Percentiles rank a stretch among this genome's conserved stretches.
Evolutionary conservation across 306 rosid genomes (phyloP).

Genomic region (Begonia fuchsioides): DNA sequence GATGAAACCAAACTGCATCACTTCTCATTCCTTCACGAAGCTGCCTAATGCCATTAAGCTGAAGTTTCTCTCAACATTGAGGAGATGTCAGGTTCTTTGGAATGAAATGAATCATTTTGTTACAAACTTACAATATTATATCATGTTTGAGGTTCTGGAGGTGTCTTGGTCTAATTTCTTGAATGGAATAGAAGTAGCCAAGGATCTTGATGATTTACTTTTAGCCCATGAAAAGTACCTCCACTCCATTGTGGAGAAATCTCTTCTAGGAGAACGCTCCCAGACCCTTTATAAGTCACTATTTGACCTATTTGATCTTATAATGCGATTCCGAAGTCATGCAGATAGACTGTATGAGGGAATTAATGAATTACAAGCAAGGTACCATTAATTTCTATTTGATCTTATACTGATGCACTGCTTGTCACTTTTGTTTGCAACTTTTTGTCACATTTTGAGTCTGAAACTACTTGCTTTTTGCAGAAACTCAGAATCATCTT

Average conservation of each 20-base stretch:
- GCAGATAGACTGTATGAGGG: slow-evolving; percentile 87
- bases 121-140: slow-evolving; percentile 84
- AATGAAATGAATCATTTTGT: slow-evolving; percentile 95
- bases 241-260: slow-evolving; percentile 75
- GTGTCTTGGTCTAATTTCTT: slow-evolving; percentile 77
- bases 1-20: slow-evolving; percentile 90
- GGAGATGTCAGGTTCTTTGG: slow-evolving; percentile 97
- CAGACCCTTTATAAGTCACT: slow-evolving; percentile 71
- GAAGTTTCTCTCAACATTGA: slow-evolving; percentile 72
- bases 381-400: slow-evolving; percentile 27
- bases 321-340: slow-evolving; percentile 70
- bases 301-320: slow-evolving; percentile 71
- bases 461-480: slow-evolving; percentile 12
- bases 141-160: slow-evolving; percentile 97
- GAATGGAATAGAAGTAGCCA: slow-evolving; percentile 80
- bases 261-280: slow-evolving; percentile 89
- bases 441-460: background rate
- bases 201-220: slow-evolving; percentile 91
- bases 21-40: slow-evolving; percentile 62
- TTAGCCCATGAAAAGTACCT: slow-evolving; percentile 91
- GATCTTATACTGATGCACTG: background rate
- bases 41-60: slow-evolving; percentile 53
- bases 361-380: slow-evolving; percentile 79
- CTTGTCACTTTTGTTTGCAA: background rate
- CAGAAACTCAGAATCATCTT: slow-evolving; percentile 57